phyloP scores from a whole-genome alignment of 106 monocot species.

The Cymbidium sinense region DNA sequence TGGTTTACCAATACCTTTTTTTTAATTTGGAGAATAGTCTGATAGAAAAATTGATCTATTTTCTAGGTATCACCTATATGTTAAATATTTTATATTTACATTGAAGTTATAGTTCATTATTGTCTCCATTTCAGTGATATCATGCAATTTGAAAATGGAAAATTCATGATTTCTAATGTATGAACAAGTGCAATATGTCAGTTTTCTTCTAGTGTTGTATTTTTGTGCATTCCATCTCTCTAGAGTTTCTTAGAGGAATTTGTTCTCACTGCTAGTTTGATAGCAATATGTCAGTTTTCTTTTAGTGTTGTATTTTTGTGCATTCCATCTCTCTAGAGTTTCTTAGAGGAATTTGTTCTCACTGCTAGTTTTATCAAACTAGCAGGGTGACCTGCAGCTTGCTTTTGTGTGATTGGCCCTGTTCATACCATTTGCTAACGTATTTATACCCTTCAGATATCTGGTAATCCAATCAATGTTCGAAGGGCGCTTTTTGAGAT shows the following conservation, averaged over 20 bases:
- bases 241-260: background rate
- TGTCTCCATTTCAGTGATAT: background rate
- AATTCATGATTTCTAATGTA: background rate
- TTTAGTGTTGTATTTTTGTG: background rate
- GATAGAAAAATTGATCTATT: background rate
- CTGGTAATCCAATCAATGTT: constrained; percentile 43
- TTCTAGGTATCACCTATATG: background rate
- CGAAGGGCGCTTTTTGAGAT: constrained; percentile 60
- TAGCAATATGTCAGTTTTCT: background rate
- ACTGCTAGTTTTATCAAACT: background rate
- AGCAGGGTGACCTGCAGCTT: background rate
- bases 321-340: background rate
- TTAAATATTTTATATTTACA: background rate
- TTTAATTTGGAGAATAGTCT: background rate
- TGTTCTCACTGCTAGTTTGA: too few relatives aligned
- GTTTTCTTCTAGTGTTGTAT: background rate
- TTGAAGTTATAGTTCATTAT: background rate
- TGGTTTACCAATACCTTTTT: background rate
- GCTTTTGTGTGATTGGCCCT: background rate
- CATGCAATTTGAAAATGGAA: background rate
- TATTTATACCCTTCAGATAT: constrained; percentile 37
- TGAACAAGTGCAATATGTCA: background rate
- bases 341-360: background rate
- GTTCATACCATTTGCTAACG: background rate
- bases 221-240: background rate